These are phyloP conservation scores for Chlorella sp. DNA, from an alignment of 139 green algal genomes.

Conservation along the genomic window DNA sequence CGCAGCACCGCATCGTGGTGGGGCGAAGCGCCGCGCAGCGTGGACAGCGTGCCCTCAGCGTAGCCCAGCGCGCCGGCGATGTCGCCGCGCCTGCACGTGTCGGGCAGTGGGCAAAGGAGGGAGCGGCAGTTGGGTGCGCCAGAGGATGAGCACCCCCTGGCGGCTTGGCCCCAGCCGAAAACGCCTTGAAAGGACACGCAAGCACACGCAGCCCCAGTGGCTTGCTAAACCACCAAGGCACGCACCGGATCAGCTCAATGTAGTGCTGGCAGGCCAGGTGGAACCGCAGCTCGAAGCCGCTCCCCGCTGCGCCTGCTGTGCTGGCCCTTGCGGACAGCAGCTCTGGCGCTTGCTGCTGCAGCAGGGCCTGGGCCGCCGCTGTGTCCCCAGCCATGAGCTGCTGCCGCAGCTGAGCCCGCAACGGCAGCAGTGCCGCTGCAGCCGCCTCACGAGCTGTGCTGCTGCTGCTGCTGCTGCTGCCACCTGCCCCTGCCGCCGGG, in stretches of 20 bases:
- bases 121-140: neutral
- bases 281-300: slow-evolving; percentile 63
- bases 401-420: slow-evolving; percentile 9
- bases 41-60: slow-evolving; percentile 56
- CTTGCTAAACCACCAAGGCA: too few relatives aligned
- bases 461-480: neutral
- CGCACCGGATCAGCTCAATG: slow-evolving; percentile 82
- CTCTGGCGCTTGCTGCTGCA: slow-evolving; percentile 12
- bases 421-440: neutral
- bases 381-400: slow-evolving; percentile 61
- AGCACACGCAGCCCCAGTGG: too few relatives aligned
- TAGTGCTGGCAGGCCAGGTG: slow-evolving; percentile 79
- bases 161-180: too few relatives aligned
- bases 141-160: too few relatives aligned
- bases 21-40: slow-evolving; percentile 47
- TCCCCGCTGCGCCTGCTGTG: neutral
- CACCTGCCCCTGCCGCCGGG: neutral
- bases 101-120: neutral
- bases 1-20: slow-evolving; percentile 50
- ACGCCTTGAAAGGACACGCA: too few relatives aligned
- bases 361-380: slow-evolving; percentile 47
- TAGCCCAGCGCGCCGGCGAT: slow-evolving; percentile 64
- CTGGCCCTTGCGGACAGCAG: slow-evolving; percentile 5
- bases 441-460: neutral
- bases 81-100: slow-evolving; percentile 41